Base-by-base conservation (phyloP, 352 stramenopile species). In the Phytophthora chlamydospora region DNA sequence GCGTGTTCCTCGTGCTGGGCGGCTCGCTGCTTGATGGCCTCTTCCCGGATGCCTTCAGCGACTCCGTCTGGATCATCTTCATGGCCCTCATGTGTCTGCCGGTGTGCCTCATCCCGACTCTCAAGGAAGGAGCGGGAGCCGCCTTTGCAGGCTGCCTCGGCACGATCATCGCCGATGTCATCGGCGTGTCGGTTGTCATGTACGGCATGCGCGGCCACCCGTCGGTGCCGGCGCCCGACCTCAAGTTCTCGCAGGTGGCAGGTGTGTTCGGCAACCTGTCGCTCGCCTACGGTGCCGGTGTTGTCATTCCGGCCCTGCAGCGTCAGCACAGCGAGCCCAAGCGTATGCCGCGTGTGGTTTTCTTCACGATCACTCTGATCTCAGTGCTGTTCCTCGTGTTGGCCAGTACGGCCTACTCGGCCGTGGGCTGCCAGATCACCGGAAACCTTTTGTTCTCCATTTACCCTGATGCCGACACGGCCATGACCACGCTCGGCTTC, bases 61-160 rank as follows among this genome's bases (percentile, higher is more conserved):
- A 76, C 31, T 66, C 63, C 0, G 75, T 68, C 10, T 87, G 77
- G 77, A 87, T 87, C 53, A 75, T 82, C 21, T 51, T 87, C 43
- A 87, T 87, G 78, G 75, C 73, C 0, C 21, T 81, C 31, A 78
- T 66, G 52, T 53, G 75, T 34, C 39, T 75, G n/a, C 78, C 75
- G 6, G 71, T 85, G 44, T 78, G 73, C 55, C 56, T 88, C 13
- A 78, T 79, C 43, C 77, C 77, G 29, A 87, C 77, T 6, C 58
- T 87, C 13, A 83, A 87, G 55, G 75, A 87, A 58, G 67, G 73
- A 21, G 77, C 75, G 0, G 69, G 66, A 3, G 71, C 69, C 2
- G 77, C 77, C 1, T 80, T 83, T 11, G 73, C 78, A 21, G 78
- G 78, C 33, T 81, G 68, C 47, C 36, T 85, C 12, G 74, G 78